Conservation (phyloP, 2,329 filamentous ascomycete species). For the Nemania sp. region DNA sequence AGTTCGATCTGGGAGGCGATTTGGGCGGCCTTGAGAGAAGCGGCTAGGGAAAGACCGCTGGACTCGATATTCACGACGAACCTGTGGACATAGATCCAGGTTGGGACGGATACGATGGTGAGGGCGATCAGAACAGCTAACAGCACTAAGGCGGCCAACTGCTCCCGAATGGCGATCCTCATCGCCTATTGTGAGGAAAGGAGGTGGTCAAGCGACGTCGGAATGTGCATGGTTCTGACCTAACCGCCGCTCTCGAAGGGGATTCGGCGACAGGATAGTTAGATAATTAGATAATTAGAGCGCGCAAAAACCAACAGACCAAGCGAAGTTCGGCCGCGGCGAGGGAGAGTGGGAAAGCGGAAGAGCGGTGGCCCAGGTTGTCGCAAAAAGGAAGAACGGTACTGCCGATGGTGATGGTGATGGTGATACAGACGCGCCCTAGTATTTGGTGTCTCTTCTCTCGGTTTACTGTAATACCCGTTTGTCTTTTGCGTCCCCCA, state of each 20-base stretch:
- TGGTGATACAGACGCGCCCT: too few species aligned
- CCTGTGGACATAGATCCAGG: conserved; percentile 62
- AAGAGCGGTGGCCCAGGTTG: neutral
- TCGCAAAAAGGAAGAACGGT: conserved; percentile 2
- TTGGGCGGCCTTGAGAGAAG: conserved; percentile 83
- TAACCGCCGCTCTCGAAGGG: conserved; percentile 11
- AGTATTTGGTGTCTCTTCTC: too few species aligned
- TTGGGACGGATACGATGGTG: conserved; percentile 78
- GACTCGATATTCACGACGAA: conserved; percentile 58
- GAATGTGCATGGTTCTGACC: conserved; percentile 39
- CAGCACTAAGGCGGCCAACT: conserved; percentile 80
- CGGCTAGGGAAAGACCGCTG: conserved; percentile 72
- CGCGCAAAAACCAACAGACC: neutral
- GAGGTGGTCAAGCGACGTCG: conserved; percentile 29
- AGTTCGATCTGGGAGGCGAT: conserved; percentile 78
- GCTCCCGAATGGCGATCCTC: conserved; percentile 85
- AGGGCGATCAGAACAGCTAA: conserved; percentile 74
- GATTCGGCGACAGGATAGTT: conserved; percentile 3
- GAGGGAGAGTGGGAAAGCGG: too few species aligned
- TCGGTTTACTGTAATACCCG: too few species aligned
- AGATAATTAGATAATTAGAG: neutral
- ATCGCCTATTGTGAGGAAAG: conserved; percentile 52
- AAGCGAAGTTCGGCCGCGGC: neutral
- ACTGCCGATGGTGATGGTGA: too few species aligned
- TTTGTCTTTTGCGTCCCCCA: neutral